These are phyloP conservation scores for Bruguiera gymnorhiza DNA, from an alignment of 345 rosid species.

Conservation along the genomic window DNA sequence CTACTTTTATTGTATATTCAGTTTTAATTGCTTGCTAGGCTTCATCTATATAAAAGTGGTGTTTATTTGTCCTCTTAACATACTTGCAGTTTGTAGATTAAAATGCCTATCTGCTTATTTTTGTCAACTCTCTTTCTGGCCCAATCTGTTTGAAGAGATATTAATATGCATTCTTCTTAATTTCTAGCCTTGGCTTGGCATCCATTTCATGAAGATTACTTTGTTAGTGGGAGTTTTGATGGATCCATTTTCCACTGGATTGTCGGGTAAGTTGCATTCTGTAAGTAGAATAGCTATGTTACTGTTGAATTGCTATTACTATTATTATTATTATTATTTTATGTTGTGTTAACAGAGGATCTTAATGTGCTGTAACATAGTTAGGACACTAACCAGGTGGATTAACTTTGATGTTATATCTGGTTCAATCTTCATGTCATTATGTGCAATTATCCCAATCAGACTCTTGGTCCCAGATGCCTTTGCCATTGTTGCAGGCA, in stretches of 20 bases:
- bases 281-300: too few species aligned
- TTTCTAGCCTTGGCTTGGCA: conserved; percentile 92
- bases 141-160: not conserved
- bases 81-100: not conserved
- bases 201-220: conserved; percentile 97
- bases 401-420: too few species aligned
- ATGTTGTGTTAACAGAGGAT: too few species aligned
- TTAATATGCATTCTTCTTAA: conserved; percentile 8
- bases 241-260: conserved; percentile 96
- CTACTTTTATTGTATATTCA: not conserved
- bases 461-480: too few species aligned
- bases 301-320: too few species aligned
- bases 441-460: too few species aligned
- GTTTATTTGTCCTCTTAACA: not conserved
- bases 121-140: not conserved
- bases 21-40: not conserved
- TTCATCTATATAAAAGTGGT: not conserved
- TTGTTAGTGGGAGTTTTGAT: conserved; percentile 93
- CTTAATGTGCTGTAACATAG: too few species aligned
- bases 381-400: too few species aligned
- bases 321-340: too few species aligned
- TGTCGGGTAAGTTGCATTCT: conserved; percentile 60
- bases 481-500: too few species aligned
- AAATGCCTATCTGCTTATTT: not conserved
- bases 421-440: too few species aligned